Evolutionary conservation across 1,284 basidiomycete genomes (phyloP).

Genomic region (Sanghuangporus sanghuang): DNA sequence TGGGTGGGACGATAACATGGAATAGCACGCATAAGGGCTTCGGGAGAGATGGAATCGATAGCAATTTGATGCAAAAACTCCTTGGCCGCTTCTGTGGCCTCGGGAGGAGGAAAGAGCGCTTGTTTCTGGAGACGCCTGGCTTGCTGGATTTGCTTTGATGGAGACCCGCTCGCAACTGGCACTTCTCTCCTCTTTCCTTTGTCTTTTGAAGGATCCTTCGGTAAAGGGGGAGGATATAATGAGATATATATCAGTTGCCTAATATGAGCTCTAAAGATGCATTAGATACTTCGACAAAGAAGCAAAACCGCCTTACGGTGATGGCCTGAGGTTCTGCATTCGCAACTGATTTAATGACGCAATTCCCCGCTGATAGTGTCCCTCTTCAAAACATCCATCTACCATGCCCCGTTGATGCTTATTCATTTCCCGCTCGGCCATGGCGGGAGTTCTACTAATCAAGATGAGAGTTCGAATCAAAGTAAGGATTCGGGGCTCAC

Average conservation of each 20-base stretch:
- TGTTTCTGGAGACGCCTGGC: constrained; percentile 37
- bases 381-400: constrained; percentile 68
- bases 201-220: constrained; percentile 20
- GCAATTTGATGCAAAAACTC: constrained; percentile 52
- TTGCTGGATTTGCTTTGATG: constrained; percentile 36
- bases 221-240: constrained; percentile 45
- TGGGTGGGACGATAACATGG: constrained; percentile 38
- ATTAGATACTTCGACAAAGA: background rate
- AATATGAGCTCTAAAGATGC: constrained; percentile 45
- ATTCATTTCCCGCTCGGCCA: constrained; percentile 32
- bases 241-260: constrained; percentile 64
- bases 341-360: constrained; percentile 54
- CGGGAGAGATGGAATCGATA: constrained; percentile 46
- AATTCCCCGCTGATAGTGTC: constrained; percentile 63
- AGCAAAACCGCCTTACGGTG: constrained; percentile 37
- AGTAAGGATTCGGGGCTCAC: background rate
- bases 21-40: constrained; percentile 46
- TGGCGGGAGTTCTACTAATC: background rate
- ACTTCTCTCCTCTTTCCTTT: constrained; percentile 28
- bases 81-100: constrained; percentile 45
- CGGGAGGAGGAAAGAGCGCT: constrained; percentile 32
- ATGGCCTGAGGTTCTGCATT: constrained; percentile 46
- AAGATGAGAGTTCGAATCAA: background rate
- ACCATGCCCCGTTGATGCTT: constrained; percentile 52
- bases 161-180: constrained; percentile 25